phyloP scores from a whole-genome alignment of 306 rosid genomes.

The Leucaena leucocephala region DNA sequence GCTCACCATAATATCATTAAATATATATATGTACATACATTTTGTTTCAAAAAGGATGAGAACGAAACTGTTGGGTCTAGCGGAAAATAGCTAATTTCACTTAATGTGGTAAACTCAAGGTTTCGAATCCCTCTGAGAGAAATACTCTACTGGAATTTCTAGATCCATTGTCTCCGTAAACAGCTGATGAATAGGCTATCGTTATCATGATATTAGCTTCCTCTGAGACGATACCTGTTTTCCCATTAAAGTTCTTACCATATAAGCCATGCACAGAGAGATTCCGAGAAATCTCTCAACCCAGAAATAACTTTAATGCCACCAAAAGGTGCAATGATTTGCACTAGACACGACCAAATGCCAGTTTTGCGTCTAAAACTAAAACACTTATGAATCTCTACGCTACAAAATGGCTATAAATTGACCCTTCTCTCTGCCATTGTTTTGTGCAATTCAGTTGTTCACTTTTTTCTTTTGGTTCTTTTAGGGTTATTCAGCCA shows the following conservation, averaged over 20 bases:
- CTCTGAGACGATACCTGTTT: not conserved
- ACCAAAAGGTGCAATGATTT: conserved; percentile 8
- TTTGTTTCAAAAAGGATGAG: not conserved
- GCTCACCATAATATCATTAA: not conserved
- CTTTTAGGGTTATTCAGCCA: not conserved
- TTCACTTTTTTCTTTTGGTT: not conserved
- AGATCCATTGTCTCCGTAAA: not conserved
- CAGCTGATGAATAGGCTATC: not conserved
- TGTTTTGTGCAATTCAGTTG: not conserved
- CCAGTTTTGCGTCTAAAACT: not conserved
- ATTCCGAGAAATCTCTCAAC: not conserved
- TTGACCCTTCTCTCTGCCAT: not conserved
- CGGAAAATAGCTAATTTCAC: no score
- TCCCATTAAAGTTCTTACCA: conserved; percentile 18
- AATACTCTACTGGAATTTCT: not conserved
- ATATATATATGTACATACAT: not conserved
- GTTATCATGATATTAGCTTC: not conserved
- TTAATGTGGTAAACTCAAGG: no score
- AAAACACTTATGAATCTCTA: not conserved
- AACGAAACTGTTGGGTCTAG: not conserved
- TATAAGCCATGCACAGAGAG: not conserved
- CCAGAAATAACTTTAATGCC: conserved; percentile 4
- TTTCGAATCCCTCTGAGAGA: no score
- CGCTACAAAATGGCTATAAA: not conserved
- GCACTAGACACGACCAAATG: not conserved